A percentile compares a stretch with the other conserved stretches of the same genome.
Evolutionary conservation across 2,329 filamentous ascomycete genomes (phyloP).

Genomic region (Daldinia sp.): DNA sequence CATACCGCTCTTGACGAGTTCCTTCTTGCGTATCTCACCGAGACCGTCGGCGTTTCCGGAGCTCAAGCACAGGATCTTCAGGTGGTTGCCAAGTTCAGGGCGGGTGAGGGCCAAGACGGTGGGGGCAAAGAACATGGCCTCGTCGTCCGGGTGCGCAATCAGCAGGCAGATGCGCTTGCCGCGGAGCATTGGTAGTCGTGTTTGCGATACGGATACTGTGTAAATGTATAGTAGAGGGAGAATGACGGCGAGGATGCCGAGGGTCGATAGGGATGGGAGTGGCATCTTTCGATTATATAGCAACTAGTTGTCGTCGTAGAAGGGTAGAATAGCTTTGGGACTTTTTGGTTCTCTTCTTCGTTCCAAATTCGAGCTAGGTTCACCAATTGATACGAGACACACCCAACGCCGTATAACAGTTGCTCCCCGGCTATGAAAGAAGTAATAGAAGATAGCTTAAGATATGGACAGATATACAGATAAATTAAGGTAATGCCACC

Average conservation of each 20-base stretch:
- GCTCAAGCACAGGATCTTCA: slow-evolving; percentile 94
- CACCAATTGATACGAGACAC: too few relatives aligned
- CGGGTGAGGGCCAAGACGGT: slow-evolving; percentile 85
- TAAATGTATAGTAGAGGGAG: slow-evolving; percentile 66
- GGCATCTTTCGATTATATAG: slow-evolving; percentile 17
- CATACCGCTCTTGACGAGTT: slow-evolving; percentile 84
- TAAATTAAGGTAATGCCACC: background rate
- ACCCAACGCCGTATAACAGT: too few relatives aligned
- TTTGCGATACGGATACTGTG: slow-evolving; percentile 60
- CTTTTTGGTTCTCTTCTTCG: background rate
- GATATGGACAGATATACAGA: too few relatives aligned
- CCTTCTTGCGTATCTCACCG: slow-evolving; percentile 83
- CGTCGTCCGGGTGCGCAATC: slow-evolving; percentile 97
- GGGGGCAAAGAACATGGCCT: slow-evolving; percentile 99
- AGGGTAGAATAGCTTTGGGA: background rate
- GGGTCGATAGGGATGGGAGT: slow-evolving; percentile 45
- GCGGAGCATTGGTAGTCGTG: slow-evolving; percentile 73
- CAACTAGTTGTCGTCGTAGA: background rate
- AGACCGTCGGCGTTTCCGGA: slow-evolving; percentile 90
- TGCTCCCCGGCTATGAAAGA: too few relatives aligned
- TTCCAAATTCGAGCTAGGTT: background rate
- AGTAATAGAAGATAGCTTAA: background rate
- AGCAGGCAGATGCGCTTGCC: slow-evolving; percentile 91
- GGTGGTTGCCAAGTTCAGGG: slow-evolving; percentile 84
- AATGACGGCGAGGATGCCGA: slow-evolving; percentile 55